phyloP scores from a whole-genome alignment of 1,139 yeast genomes.

The Wickerhamomyces sp. region DNA sequence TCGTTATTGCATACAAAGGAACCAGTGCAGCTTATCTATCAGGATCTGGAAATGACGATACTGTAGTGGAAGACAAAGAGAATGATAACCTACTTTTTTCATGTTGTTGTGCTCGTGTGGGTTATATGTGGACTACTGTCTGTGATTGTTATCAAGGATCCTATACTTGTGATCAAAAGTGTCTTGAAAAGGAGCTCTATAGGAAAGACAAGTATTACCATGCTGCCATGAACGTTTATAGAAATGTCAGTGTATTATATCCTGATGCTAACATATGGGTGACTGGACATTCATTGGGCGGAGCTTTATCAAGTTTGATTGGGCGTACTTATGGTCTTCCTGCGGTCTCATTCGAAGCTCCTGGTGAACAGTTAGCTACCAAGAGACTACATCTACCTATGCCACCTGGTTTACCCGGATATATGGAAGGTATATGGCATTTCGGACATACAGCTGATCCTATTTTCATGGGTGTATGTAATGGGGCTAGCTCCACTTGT shows the following conservation, averaged over 20 bases:
- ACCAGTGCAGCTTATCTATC: conserved; percentile 84
- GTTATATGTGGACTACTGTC: conserved; percentile 91
- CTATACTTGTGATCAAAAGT: conserved; percentile 84
- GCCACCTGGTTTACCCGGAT: conserved; percentile 85
- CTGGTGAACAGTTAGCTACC: conserved; percentile 85
- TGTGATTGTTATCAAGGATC: conserved; percentile 89
- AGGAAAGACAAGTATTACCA: conserved; percentile 78
- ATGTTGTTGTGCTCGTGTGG: conserved; percentile 93
- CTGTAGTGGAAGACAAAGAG: conserved; percentile 72
- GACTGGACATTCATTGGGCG: conserved; percentile 96
- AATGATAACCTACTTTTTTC: conserved; percentile 89
- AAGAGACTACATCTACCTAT: conserved; percentile 81
- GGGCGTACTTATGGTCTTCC: conserved; percentile 92
- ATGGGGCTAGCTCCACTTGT: conserved; percentile 89
- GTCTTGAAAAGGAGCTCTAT: conserved; percentile 73
- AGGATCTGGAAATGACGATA: conserved; percentile 66
- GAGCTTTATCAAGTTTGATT: conserved; percentile 72
- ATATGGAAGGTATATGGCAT: conserved; percentile 87
- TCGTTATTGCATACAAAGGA: conserved; percentile 84
- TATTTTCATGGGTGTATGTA: conserved; percentile 92
- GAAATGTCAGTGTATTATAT: conserved; percentile 61
- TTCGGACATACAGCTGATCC: conserved; percentile 98
- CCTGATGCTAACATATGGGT: conserved; percentile 81
- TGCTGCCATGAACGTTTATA: conserved; percentile 73
- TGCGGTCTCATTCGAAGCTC: conserved; percentile 86